These are phyloP conservation scores for Coemansia sp. DNA, from an alignment of 192 early-diverging fungal genomes.

Conservation along the genomic window DNA sequence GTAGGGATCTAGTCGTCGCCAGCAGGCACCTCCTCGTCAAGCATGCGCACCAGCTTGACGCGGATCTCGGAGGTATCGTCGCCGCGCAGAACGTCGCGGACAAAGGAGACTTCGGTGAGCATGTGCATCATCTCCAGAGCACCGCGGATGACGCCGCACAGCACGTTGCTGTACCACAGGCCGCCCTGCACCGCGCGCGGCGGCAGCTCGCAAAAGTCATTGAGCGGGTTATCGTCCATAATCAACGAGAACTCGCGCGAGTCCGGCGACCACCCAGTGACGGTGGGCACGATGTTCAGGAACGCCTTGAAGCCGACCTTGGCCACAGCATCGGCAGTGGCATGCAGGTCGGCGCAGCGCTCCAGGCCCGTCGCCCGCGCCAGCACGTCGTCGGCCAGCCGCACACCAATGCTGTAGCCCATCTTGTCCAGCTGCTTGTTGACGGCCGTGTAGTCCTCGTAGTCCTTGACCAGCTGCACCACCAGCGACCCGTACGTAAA, in stretches of 20 bases:
- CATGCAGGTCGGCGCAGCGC: conserved; percentile 74
- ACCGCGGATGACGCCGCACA: conserved; percentile 90
- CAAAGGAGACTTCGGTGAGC: conserved; percentile 83
- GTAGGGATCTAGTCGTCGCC: conserved; percentile 66
- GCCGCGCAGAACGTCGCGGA: conserved; percentile 73
- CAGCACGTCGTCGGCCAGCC: conserved; percentile 94
- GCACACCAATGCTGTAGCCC: conserved; percentile 97
- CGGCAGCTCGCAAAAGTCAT: conserved; percentile 97
- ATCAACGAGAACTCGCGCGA: conserved; percentile 87
- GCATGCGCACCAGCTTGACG: conserved; percentile 76
- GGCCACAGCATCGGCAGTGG: conserved; percentile 91
- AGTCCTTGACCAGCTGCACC: conserved; percentile 88
- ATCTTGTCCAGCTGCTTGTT: conserved; percentile 98
- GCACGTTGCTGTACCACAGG: conserved; percentile 95
- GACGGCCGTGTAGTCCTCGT: conserved; percentile 84
- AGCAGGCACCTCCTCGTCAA: conserved; percentile 95
- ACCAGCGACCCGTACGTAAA: conserved; percentile 98
- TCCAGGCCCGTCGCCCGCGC: conserved; percentile 63
- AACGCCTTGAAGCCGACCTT: conserved; percentile 98
- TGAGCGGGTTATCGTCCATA: conserved; percentile 92
- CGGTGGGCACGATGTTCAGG: conserved; percentile 79
- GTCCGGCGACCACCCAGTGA: conserved; percentile 79
- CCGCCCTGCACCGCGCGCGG: conserved; percentile 65
- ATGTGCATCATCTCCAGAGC: conserved; percentile 97
- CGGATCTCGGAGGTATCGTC: conserved; percentile 89